phyloP scores from a whole-genome alignment of 2,329 filamentous ascomycete genomes.

The Graphium sp. region DNA sequence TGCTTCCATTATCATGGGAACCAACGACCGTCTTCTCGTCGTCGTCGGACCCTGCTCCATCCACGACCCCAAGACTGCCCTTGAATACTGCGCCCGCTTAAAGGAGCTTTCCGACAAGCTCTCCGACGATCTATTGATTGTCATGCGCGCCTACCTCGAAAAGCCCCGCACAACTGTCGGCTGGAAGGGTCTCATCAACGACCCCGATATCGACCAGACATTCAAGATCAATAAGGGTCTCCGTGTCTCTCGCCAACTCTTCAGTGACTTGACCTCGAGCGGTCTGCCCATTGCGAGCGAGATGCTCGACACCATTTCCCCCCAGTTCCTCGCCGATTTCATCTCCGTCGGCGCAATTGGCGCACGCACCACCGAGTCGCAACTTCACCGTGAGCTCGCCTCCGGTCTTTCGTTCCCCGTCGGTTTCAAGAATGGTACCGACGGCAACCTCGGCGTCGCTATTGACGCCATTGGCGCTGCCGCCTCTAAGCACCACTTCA shows the following conservation, averaged over 20 bases:
- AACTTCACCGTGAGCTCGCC: slow-evolving; percentile 87
- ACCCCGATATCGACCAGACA: slow-evolving; percentile 94
- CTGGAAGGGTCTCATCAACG: slow-evolving; percentile 98
- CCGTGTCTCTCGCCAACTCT: slow-evolving; percentile 71
- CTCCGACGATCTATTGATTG: slow-evolving; percentile 74
- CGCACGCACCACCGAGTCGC: slow-evolving; percentile 90
- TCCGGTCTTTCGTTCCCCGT: slow-evolving; percentile 93
- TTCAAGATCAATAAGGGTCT: slow-evolving; percentile 99
- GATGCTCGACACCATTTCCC: slow-evolving; percentile 96
- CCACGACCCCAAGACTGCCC: slow-evolving; percentile 78
- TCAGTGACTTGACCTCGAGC: slow-evolving; percentile 76
- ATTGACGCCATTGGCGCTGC: slow-evolving; percentile 93
- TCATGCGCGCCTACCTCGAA: slow-evolving; percentile 97
- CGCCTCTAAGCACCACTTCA: slow-evolving; percentile 84
- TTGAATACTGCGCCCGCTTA: slow-evolving; percentile 83
- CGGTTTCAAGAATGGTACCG: slow-evolving; percentile 98
- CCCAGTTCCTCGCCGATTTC: slow-evolving; percentile 88
- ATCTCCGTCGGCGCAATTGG: slow-evolving; percentile 86
- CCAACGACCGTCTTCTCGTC: slow-evolving; percentile 46
- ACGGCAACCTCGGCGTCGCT: slow-evolving; percentile 75
- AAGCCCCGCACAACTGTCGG: slow-evolving; percentile 96
- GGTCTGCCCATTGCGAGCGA: slow-evolving; percentile 95
- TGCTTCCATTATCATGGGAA: slow-evolving; percentile 60
- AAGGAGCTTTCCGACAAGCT: slow-evolving; percentile 74
- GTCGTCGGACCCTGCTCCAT: slow-evolving; percentile 94